Evolutionary conservation across 2,329 filamentous ascomycete species (phyloP).

Genomic region (Xylariaceae sp.): DNA sequence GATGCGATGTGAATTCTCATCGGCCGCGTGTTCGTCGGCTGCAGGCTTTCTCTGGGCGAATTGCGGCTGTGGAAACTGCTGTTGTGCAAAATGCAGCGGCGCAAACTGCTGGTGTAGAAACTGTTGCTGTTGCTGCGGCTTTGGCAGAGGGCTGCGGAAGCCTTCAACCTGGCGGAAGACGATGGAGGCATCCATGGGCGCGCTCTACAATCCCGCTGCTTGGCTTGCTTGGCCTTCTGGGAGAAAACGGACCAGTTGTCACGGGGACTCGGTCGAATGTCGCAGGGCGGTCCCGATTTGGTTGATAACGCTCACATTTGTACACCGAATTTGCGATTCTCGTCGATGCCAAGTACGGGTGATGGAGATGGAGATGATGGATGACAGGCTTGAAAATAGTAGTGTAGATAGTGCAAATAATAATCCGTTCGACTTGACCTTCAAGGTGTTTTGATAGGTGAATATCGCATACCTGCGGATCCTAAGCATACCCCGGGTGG

Average conservation of each 20-base stretch:
- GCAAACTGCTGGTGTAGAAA: slow-evolving; percentile 13
- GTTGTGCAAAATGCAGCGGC: slow-evolving; percentile 26
- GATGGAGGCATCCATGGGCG: slow-evolving; percentile 54
- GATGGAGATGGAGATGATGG: neutral
- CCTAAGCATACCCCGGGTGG: no score
- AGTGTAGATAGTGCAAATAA: neutral
- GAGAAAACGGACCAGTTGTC: slow-evolving; percentile 4
- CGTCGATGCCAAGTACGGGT: neutral
- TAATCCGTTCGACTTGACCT: neutral
- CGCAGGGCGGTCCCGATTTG: neutral
- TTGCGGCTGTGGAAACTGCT: slow-evolving; percentile 29
- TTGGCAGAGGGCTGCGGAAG: slow-evolving; percentile 43
- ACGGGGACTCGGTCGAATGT: neutral
- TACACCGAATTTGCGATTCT: no score
- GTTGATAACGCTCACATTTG: neutral
- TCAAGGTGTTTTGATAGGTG: neutral
- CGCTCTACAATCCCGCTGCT: slow-evolving; percentile 3
- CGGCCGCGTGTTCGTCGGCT: slow-evolving; percentile 44
- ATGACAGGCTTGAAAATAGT: neutral
- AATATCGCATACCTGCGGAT: no score
- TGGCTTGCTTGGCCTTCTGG: slow-evolving; percentile 1
- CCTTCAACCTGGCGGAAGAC: slow-evolving; percentile 54
- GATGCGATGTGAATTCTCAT: slow-evolving; percentile 56
- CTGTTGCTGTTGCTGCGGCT: slow-evolving; percentile 36
- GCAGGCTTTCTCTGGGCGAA: slow-evolving; percentile 27